Percentiles rank a stretch among this genome's conserved stretches.
phyloP scores from a whole-genome alignment of 2,329 filamentous ascomycete species.

The Arthrobotrys sinensis region DNA sequence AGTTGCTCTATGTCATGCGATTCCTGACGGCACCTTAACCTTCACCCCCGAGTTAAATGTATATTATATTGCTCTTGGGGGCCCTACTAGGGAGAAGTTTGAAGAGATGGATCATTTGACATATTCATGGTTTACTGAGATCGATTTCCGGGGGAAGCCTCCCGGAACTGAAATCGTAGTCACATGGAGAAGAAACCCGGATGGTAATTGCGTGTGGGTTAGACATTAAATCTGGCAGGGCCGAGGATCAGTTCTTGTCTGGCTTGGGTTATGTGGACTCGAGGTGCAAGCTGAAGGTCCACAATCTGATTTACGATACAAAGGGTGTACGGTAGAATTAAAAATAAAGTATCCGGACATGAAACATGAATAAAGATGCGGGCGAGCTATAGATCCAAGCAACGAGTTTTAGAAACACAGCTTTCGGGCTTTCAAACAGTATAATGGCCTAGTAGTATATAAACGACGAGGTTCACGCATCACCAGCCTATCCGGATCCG shows the following conservation, averaged over 20 bases:
- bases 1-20: slow-evolving; percentile 18
- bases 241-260: not conserved
- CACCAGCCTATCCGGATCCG: too few relatives aligned
- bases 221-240: not conserved
- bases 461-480: too few relatives aligned
- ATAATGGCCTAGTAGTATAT: too few relatives aligned
- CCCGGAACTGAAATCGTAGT: slow-evolving; percentile 18
- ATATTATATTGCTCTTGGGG: slow-evolving; percentile 22
- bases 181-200: slow-evolving; percentile 10
- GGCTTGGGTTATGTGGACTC: not conserved
- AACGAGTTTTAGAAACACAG: too few relatives aligned
- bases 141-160: slow-evolving; percentile 40
- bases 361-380: too few relatives aligned
- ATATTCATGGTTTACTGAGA: slow-evolving; percentile 15
- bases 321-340: too few relatives aligned
- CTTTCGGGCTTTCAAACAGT: too few relatives aligned
- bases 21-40: slow-evolving; percentile 21
- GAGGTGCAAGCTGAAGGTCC: too few relatives aligned
- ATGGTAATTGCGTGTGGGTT: slow-evolving; percentile 22
- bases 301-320: too few relatives aligned
- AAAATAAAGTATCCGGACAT: too few relatives aligned
- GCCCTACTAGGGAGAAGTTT: not conserved
- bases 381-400: too few relatives aligned
- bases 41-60: slow-evolving; percentile 22
- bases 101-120: not conserved